Conservation (phyloP, 805 yeast species). For the Cyberlindnera mycetangii region DNA sequence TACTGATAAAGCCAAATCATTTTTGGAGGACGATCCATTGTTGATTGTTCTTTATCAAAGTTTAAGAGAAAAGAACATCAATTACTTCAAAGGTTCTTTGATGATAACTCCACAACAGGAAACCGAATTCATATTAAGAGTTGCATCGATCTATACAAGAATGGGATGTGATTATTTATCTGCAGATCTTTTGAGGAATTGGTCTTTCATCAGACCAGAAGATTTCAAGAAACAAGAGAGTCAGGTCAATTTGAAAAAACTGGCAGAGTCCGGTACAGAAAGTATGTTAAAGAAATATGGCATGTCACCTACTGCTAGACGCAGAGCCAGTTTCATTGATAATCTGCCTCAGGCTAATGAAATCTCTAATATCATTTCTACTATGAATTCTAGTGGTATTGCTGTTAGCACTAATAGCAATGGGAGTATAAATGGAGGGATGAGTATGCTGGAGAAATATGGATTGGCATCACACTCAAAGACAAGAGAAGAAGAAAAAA, state of each 20-base stretch:
- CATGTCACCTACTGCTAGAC: constrained; percentile 24
- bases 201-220: constrained; percentile 53
- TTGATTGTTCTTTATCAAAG: constrained; percentile 61
- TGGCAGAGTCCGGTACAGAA: constrained; percentile 5
- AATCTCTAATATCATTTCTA: not conserved
- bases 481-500: constrained; percentile 17
- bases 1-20: constrained; percentile 36
- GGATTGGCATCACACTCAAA: constrained; percentile 25
- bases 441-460: constrained; percentile 29
- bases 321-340: constrained; percentile 20
- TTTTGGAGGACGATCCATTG: constrained; percentile 78
- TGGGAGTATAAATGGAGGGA: no score
- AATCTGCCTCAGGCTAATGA: constrained; percentile 5
- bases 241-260: constrained; percentile 8
- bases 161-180: constrained; percentile 92
- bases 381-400: not conserved
- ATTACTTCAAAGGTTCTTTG: constrained; percentile 48
- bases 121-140: constrained; percentile 57
- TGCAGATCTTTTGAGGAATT: constrained; percentile 55
- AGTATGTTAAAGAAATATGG: constrained; percentile 26
- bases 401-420: not conserved
- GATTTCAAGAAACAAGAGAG: constrained; percentile 18
- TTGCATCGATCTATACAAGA: constrained; percentile 64
- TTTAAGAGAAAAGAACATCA: constrained; percentile 51
- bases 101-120: constrained; percentile 46